These are phyloP conservation scores for Xylaria castorea DNA, from an alignment of 495 filamentous ascomycete genomes.

Conservation along the genomic window DNA sequence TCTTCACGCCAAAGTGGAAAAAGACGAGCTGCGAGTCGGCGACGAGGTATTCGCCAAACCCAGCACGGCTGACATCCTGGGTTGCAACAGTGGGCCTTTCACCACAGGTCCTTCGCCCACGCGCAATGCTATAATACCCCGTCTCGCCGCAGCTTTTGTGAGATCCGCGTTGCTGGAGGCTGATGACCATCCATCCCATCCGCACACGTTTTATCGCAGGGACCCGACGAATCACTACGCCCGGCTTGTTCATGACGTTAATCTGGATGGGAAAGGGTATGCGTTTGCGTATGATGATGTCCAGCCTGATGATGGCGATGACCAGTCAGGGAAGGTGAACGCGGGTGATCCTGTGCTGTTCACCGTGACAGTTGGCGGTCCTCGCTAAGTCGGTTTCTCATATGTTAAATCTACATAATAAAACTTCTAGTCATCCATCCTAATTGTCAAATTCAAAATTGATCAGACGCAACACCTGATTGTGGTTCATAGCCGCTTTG, in stretches of 20 bases:
- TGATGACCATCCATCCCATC: conserved; percentile 58
- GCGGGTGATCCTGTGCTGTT: conserved; percentile 65
- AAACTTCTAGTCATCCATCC: background rate
- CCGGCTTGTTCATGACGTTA: conserved; percentile 69
- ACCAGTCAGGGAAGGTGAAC: conserved; percentile 72
- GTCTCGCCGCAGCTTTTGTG: conserved; percentile 74
- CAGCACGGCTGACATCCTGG: conserved; percentile 70
- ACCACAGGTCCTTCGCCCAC: conserved; percentile 57
- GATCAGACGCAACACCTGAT: background rate
- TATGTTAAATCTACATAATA: background rate
- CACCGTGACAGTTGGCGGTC: conserved; percentile 72
- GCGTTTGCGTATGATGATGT: conserved; percentile 86
- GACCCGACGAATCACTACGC: conserved; percentile 75
- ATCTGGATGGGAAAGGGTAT: conserved; percentile 73
- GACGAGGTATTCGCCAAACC: conserved; percentile 64
- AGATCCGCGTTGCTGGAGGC: conserved; percentile 64
- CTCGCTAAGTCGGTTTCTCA: background rate
- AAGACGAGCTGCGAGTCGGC: conserved; percentile 43
- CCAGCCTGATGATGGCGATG: conserved; percentile 61
- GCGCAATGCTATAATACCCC: conserved; percentile 66
- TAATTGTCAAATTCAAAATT: background rate
- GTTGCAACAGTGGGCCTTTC: conserved; percentile 76
- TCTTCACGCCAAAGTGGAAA: conserved; percentile 34
- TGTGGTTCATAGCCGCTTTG: background rate
- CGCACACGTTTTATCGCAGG: conserved; percentile 61